A percentile compares a stretch with the other conserved stretches of the same genome.
These are phyloP conservation scores for Glaciozyma antarctica DNA, from an alignment of 768 basidiomycete genomes.

Conservation along the genomic window DNA sequence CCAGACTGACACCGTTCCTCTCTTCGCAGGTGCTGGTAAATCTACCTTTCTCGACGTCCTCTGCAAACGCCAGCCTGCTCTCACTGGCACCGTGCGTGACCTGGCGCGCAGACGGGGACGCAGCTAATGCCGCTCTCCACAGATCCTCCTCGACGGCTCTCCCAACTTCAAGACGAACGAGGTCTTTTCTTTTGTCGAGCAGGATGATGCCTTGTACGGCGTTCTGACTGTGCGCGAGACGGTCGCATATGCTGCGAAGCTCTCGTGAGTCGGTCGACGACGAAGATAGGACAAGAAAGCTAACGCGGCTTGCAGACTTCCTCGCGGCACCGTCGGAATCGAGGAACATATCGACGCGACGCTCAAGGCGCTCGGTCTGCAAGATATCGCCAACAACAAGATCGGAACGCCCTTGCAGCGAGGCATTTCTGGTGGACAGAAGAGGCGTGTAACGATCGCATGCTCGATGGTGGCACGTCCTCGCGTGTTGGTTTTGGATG, in stretches of 20 bases:
- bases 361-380: slow-evolving; percentile 47
- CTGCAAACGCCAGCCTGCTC: slow-evolving; percentile 33
- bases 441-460: slow-evolving; percentile 54
- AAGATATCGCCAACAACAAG: slow-evolving; percentile 45
- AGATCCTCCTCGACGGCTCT: slow-evolving; percentile 33
- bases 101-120: no score
- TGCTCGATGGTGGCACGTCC: slow-evolving; percentile 55
- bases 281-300: neutral
- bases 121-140: neutral
- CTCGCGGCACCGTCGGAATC: slow-evolving; percentile 35
- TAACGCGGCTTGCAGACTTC: slow-evolving; percentile 8
- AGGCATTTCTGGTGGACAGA: slow-evolving; percentile 60
- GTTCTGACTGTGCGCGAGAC: slow-evolving; percentile 54
- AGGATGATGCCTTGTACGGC: slow-evolving; percentile 53
- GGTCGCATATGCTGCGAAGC: slow-evolving; percentile 47
- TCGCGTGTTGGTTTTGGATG: slow-evolving; percentile 55
- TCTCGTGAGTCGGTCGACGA: slow-evolving; percentile 41
- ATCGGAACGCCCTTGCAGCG: slow-evolving; percentile 54
- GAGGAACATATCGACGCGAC: slow-evolving; percentile 45
- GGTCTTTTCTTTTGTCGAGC: slow-evolving; percentile 51
- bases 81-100: slow-evolving; percentile 10
- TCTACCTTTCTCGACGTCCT: slow-evolving; percentile 41
- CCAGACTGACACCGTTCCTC: no score
- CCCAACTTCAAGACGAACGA: slow-evolving; percentile 39
- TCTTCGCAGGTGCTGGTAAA: slow-evolving; percentile 36